Evolutionary conservation across 2,329 filamentous ascomycete species (phyloP).

Genomic region (Cladosporium colombiae): DNA sequence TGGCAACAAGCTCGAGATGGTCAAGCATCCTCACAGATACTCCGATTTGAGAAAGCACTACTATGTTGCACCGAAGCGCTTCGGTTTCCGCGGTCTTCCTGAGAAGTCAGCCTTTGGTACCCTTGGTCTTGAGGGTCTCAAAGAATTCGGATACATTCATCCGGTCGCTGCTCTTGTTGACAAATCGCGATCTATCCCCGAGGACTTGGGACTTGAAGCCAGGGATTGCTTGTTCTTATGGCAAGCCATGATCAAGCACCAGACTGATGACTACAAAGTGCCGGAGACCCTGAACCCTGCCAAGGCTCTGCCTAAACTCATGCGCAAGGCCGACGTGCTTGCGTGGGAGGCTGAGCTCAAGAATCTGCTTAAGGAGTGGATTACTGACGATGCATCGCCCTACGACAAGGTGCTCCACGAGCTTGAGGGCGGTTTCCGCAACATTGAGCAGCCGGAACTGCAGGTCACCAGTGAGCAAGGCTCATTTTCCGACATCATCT

Average conservation of each 20-base stretch:
- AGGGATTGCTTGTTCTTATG: slow-evolving; percentile 69
- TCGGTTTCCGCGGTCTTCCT: slow-evolving; percentile 56
- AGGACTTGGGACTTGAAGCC: slow-evolving; percentile 69
- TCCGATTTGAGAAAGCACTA: slow-evolving; percentile 77
- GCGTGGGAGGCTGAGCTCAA: slow-evolving; percentile 67
- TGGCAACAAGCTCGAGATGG: slow-evolving; percentile 65
- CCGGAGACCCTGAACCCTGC: slow-evolving; percentile 53
- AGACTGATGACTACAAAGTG: slow-evolving; percentile 50
- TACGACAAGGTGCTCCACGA: slow-evolving; percentile 55
- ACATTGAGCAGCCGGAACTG: slow-evolving; percentile 27
- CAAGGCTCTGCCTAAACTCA: slow-evolving; percentile 52
- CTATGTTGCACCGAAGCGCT: slow-evolving; percentile 55
- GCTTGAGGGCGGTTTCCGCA: slow-evolving; percentile 41
- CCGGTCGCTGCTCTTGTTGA: slow-evolving; percentile 65
- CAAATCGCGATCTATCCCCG: slow-evolving; percentile 62
- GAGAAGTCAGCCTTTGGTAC: slow-evolving; percentile 42
- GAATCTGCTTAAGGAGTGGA: slow-evolving; percentile 59
- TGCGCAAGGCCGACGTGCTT: slow-evolving; percentile 66
- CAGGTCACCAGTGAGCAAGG: slow-evolving; percentile 29
- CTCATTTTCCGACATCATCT: slow-evolving; percentile 16
- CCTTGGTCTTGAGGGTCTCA: slow-evolving; percentile 51
- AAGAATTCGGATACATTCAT: slow-evolving; percentile 63
- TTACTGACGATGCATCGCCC: slow-evolving; percentile 56
- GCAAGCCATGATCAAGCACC: slow-evolving; percentile 61
- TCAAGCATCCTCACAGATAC: slow-evolving; percentile 69